These are phyloP conservation scores for Lobulomyces angularis DNA, from an alignment of 192 early-diverging fungal species.

Conservation along the genomic window DNA sequence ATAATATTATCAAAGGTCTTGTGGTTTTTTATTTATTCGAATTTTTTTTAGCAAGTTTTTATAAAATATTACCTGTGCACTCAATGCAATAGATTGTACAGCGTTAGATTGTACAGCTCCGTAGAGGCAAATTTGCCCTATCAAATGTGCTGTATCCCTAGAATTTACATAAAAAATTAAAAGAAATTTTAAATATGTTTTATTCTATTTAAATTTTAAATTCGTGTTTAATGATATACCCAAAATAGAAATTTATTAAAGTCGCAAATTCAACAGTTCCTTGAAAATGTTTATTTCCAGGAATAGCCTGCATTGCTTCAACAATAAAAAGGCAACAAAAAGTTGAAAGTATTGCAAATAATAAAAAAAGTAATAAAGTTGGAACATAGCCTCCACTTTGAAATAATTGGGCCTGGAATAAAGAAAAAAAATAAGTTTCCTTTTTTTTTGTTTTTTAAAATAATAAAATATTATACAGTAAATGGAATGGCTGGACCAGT, in stretches of 20 bases:
- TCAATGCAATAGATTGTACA: constrained; percentile 33
- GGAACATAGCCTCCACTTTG: constrained; percentile 19
- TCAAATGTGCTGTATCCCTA: constrained; percentile 19
- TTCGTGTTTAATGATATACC: too few species aligned
- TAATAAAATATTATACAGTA: too few species aligned
- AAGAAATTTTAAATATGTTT: too few species aligned
- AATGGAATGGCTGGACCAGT: constrained; percentile 38
- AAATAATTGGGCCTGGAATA: too few species aligned
- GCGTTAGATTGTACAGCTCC: constrained; percentile 30
- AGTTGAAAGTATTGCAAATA: constrained; percentile 30
- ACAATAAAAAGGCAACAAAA: constrained; percentile 38
- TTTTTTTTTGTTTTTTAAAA: too few species aligned
- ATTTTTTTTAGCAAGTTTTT: too few species aligned
- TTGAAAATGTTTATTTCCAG: constrained; percentile 43
- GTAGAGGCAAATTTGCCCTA: constrained; percentile 35
- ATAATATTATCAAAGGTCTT: constrained; percentile 39
- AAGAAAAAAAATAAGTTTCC: too few species aligned
- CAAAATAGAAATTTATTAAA: constrained; percentile 49
- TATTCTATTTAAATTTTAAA: too few species aligned
- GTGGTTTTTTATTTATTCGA: constrained; percentile 6
- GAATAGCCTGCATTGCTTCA: constrained; percentile 47
- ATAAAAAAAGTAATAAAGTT: constrained; percentile 9
- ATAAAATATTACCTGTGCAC: constrained; percentile 21
- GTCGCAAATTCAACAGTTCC: constrained; percentile 47
- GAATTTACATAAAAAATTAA: too few species aligned